phyloP scores from a whole-genome alignment of 176 grass and related monocot genomes.

The Oryza glumipatula region DNA sequence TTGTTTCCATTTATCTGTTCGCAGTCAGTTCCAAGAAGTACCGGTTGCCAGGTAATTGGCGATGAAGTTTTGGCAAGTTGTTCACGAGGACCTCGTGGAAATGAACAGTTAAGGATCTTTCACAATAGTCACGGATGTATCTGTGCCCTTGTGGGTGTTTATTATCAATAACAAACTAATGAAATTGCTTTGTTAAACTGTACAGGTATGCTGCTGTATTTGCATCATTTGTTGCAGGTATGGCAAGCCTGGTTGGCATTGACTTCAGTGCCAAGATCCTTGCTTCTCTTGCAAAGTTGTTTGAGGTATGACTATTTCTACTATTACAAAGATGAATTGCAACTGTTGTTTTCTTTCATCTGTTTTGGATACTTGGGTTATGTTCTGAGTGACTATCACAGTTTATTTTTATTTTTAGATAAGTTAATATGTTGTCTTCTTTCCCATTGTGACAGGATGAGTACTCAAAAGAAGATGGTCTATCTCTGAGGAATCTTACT shows the following conservation, averaged over 20 bases:
- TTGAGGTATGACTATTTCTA: constrained; percentile 66
- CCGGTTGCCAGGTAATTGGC: constrained; percentile 68
- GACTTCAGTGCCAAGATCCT: constrained; percentile 91
- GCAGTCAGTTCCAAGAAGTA: constrained; percentile 72
- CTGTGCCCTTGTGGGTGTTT: constrained; percentile 24
- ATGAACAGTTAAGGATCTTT: constrained; percentile 69
- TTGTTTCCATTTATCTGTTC: constrained; percentile 36
- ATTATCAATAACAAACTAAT: constrained; percentile 26
- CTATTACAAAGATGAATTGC: constrained; percentile 3
- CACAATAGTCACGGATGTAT: not conserved
- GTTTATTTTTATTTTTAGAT: constrained; percentile 7
- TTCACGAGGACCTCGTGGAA: constrained; percentile 79
- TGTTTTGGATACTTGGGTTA: constrained; percentile 3
- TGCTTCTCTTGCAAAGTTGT: constrained; percentile 70
- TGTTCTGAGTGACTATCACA: not conserved
- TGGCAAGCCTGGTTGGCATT: constrained; percentile 90
- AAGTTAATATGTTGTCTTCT: constrained; percentile 34
- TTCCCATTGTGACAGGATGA: constrained; percentile 61
- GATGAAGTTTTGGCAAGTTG: constrained; percentile 79
- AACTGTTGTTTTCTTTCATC: constrained; percentile 7
- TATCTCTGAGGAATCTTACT: constrained; percentile 83
- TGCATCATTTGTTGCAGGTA: constrained; percentile 89
- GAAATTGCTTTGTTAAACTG: constrained; percentile 21
- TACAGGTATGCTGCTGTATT: constrained; percentile 86
- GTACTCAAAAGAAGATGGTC: constrained; percentile 76